Base-by-base conservation (phyloP, 345 rosid genomes). In the Eucalyptus pumila region DNA sequence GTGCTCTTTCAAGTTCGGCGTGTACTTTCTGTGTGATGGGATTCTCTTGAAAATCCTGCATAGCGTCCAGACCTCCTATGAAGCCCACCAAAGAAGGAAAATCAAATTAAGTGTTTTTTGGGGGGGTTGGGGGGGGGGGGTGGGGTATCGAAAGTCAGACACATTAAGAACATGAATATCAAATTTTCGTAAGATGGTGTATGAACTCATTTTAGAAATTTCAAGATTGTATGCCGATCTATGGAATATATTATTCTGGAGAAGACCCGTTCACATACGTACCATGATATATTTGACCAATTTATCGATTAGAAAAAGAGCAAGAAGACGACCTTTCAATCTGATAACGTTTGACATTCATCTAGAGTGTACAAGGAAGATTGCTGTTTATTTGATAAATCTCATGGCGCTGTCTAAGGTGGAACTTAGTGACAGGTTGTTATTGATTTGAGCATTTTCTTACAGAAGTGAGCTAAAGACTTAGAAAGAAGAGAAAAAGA, bases 51-150 rank as follows among this genome's bases (percentile, higher is more conserved):
- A 94, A 87, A 96, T 94, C 91, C 98, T 92, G 89, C 98, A 96
- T 5, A 96, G 95, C 86, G 98, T 96, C 98, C 97, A 95, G 34
- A 96, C 96, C 90, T 96, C 98, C 98, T 96, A 94, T 48, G 88
- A 83, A 87, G 26, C 14, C n/a, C 62, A 8, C 32, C 11, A 42
- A 26, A 40, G 62, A 54, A 32, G 60, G 32, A 42, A 16, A 86
- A 86, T 5, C 21, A 86, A n/a, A 86, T 37, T 86, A 17, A 44
- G 88, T 6, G 23, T 14, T 52, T 48, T 32, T 44, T 49, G 42
- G 40, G 40, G 5, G 40, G 40, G 40, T 30, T 32, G 87, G 45
- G 34, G 3, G 42, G 40, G 40, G 5, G 40, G 40, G 40, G 45
- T 32, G 87, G 45, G 34, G 3, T 12, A 76, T 37, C 45, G 47